Evolutionary conservation across 257 asterid species (phyloP).

Genomic region (Solanum pennellii): DNA sequence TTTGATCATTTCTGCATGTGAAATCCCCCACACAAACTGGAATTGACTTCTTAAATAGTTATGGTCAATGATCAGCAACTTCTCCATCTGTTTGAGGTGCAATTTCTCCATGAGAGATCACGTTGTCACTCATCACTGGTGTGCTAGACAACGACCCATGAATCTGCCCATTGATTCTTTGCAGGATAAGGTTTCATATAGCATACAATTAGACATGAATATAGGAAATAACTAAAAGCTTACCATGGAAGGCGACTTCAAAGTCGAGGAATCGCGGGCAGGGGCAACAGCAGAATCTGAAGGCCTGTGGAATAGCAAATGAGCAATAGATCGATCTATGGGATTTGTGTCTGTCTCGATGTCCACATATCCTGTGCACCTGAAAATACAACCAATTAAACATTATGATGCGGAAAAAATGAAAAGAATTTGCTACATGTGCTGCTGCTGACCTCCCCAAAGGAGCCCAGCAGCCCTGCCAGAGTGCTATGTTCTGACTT

Average conservation of each 20-base stretch:
- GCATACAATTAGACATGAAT: conserved; percentile 1
- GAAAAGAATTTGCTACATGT: not conserved
- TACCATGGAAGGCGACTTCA: conserved; percentile 32
- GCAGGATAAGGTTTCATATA: conserved; percentile 1
- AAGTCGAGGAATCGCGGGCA: conserved; percentile 15
- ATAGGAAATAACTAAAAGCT: not conserved
- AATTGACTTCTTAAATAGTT: not conserved
- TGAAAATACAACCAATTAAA: conserved; percentile 1
- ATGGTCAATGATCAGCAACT: conserved; percentile 1
- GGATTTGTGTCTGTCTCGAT: conserved; percentile 81
- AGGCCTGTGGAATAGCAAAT: conserved; percentile 65
- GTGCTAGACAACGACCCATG: conserved; percentile 20
- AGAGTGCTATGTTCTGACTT: not conserved
- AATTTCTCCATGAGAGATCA: conserved; percentile 14
- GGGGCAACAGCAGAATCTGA: conserved; percentile 26
- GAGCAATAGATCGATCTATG: conserved; percentile 82
- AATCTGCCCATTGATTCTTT: conserved; percentile 28
- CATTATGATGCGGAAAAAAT: not conserved
- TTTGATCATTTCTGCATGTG: not conserved
- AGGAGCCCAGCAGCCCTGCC: not conserved
- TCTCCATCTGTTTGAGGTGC: conserved; percentile 7
- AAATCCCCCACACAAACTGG: not conserved
- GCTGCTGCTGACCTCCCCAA: not conserved
- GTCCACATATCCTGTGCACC: conserved; percentile 42
- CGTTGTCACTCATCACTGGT: conserved; percentile 18